Evolutionary conservation across 2,329 filamentous ascomycete genomes (phyloP), one percentile per base, ranked within the genome.

Genomic region (Ophiostoma angusticollis): DNA sequence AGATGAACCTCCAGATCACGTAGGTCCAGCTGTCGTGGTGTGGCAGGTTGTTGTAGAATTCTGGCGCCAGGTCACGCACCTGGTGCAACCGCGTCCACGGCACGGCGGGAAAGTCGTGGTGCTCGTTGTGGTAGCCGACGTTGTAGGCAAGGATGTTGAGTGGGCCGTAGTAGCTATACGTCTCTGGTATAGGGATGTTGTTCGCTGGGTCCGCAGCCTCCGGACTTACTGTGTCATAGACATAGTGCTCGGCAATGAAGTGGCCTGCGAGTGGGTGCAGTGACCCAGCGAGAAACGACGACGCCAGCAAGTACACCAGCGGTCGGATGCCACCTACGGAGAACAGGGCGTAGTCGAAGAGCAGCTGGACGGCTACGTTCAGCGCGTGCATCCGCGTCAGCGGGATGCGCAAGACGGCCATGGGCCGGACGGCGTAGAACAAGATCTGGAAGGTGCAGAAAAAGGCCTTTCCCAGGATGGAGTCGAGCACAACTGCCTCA

Each of bases 381-480:
- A 86, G 63, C 42, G 77, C 69, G 61, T 95, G 87, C 42, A 95
- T 76, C 54, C 71, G 72, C 37, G 89, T 95, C 58, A 96, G 74
- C 27, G 89, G 84, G 5, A 96, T 72, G 51, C 77, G 74, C 71
- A 94, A 94, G 51, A 98, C 74, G 62, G 87, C 79, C 81, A 96
- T 94, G 45, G 91, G 91, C 13, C 91, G 84, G 36, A 98, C 62
- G 52, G 91, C 91, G 66, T 98, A 98, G 72, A 98, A 98, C 57
- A 98, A 74, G 60, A 98, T 95, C 63, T 98, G 91, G 66, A 95
- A 98, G 50, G 91, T 98, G 65, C 83, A 89, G 72, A 98, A 98
- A 68, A 98, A 98, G 49, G 91, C 80, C 64, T 98, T 98, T 58
- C 91, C 91, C 14, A 89, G 74, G 51, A 98, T 79, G 7, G 86